Evolutionary conservation across 257 asterid species (phyloP), one percentile per base, ranked within the genome.

Genomic region (Datura wrightii): DNA sequence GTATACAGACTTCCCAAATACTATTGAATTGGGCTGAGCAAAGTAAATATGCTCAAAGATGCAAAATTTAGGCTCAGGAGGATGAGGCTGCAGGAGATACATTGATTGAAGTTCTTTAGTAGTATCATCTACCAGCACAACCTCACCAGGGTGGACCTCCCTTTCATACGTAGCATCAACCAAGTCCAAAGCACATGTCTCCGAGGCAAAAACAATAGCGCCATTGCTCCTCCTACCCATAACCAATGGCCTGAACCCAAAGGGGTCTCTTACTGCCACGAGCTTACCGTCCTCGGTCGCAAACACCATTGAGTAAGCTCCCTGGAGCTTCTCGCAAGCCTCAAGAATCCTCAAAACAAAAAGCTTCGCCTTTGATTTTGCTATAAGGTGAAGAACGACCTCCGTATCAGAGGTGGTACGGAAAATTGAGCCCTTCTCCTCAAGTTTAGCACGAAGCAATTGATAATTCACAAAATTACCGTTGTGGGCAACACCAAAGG

Each of bases 401-500:
- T 95, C 99, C 0, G 99, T 94, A 86, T 95, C 99, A 0, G 97
- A 93, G 37, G 89, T 93, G 2, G 99, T 94, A 83, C 94, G 93
- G 85, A 96, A 94, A 85, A 96, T 94, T 0, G 98, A 96, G 8
- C 98, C 98, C 54, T 84, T 88, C 4, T 94, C 98, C 48, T 94
- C 99, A 2, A 96, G 94, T 88, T 90, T 91, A 3, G 94, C 96
- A 1, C 99, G 88, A n/a, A 96, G 86, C 9, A 92, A 59, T 79
- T 92, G 96, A 86, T 96, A 94, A 88, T 94, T 94, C 19, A 96
- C 99, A 86, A 96, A 79, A 87, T 94, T 96, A 3, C 99, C 99
- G 7, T 96, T 96, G 94, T 94, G 99, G 36, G 98, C 99, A 16
- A 96, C 98, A 5, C 97, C 99, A 31, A 93, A 90, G 0, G 98